Evolutionary conservation across 208 protist species (phyloP).

Genomic region (Crithidia sp.): DNA sequence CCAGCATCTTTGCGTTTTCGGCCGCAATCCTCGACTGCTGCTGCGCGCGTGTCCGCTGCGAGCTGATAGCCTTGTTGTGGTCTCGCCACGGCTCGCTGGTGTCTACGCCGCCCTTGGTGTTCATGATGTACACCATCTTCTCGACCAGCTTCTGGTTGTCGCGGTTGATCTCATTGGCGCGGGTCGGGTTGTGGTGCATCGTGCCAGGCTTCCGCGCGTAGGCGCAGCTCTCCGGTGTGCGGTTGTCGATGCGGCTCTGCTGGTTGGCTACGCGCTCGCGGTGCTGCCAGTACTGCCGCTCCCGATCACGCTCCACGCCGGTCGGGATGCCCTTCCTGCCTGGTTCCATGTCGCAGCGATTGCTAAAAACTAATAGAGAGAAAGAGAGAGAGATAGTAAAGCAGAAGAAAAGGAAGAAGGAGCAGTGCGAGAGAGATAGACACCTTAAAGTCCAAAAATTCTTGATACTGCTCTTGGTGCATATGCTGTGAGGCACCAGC

Average conservation of each 20-base stretch:
- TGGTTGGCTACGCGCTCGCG: constrained; percentile 52
- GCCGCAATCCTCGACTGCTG: constrained; percentile 44
- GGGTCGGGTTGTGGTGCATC: constrained; percentile 29
- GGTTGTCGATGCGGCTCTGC: constrained; percentile 57
- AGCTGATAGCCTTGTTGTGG: constrained; percentile 46
- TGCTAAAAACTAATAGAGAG: neutral
- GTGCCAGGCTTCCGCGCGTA: constrained; percentile 46
- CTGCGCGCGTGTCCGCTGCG: constrained; percentile 44
- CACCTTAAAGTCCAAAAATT: too few species aligned
- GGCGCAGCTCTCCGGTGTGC: constrained; percentile 35
- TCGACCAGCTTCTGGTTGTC: constrained; percentile 67
- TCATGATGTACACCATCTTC: constrained; percentile 73
- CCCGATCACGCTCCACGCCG: constrained; percentile 38
- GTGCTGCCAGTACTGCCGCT: constrained; percentile 59
- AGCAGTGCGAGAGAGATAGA: too few species aligned
- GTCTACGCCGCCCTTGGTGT: constrained; percentile 61
- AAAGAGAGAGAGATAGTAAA: too few species aligned
- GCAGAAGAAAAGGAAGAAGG: too few species aligned
- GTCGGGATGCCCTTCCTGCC: constrained; percentile 25
- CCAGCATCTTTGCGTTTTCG: constrained; percentile 64
- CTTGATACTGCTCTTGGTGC: too few species aligned
- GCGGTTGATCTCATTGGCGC: constrained; percentile 42
- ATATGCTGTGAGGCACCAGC: too few species aligned
- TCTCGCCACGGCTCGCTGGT: constrained; percentile 67
- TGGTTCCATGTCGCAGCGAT: constrained; percentile 12